Evolutionary conservation across 2,329 filamentous ascomycete species (phyloP), one percentile per base, ranked within the genome.

Genomic region (Fusarium sp.): DNA sequence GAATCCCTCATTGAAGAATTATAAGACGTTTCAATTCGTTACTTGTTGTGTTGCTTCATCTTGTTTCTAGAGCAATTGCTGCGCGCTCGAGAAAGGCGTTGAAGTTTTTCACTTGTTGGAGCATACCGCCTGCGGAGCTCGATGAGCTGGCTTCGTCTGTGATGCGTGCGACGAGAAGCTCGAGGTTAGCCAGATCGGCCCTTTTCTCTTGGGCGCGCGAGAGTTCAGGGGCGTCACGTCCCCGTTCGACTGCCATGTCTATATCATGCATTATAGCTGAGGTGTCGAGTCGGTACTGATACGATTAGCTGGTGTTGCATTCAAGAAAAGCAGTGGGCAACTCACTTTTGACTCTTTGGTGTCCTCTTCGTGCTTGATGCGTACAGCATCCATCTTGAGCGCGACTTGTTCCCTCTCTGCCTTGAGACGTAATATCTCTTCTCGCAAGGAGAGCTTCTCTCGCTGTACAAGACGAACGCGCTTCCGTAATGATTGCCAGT

Each of bases 61-160:
- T 81, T 58, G 82, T 78, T 79, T 91, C 90, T 48, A 92, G 81
- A 38, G 86, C 88, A 36, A 84, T 80, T 6, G 90, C 90, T 11
- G 89, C 85, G 28, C 90, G 85, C 79, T 92, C 90, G 55, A 92
- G 81, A 72, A 92, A 90, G 38, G 85, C 85, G 72, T 92, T 92
- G 76, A 92, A 92, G 54, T 89, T 87, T 68, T 82, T 86, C 62
- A 92, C 86, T 77, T 90, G 87, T 66, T 84, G 85, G 71, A 92
- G 81, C 9, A 87, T 81, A 6, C 89, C 89, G 28, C 89, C 89
- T 2, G 84, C 83, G 14, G 84, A 82, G 58, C 86, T 85, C 26
- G 81, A 81, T 44, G 83, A 86, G 75, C 87, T 88, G 5, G 87
- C 87, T 76, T 90, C 85, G 42, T 87, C 85, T 2, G 87, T 84